A percentile compares a stretch with the other conserved stretches of the same genome.
phyloP scores from a whole-genome alignment of 768 basidiomycete species.

The Trametes cingulata region DNA sequence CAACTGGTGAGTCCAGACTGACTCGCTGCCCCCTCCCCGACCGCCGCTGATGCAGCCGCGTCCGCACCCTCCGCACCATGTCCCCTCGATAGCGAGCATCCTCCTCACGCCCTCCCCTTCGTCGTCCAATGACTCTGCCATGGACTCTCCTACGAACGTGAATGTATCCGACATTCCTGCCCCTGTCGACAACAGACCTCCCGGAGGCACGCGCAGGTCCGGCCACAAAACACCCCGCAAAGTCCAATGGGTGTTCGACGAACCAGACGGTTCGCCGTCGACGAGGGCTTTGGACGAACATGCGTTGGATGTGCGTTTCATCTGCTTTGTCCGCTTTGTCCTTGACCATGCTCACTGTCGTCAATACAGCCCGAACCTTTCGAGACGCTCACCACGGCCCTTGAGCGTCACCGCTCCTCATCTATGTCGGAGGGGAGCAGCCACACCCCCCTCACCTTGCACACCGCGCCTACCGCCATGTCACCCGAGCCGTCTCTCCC shows the following conservation, averaged over 20 bases:
- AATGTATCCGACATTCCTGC: slow-evolving; percentile 1
- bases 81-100: slow-evolving; percentile 27
- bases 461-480: slow-evolving; percentile 17
- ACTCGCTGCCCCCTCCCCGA: neutral
- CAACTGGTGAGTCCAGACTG: neutral
- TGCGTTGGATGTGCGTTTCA: slow-evolving; percentile 50
- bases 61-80: slow-evolving; percentile 17
- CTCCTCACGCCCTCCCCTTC: slow-evolving; percentile 13
- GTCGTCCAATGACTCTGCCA: slow-evolving; percentile 13
- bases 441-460: slow-evolving; percentile 13
- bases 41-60: slow-evolving; percentile 5
- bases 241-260: slow-evolving; percentile 50
- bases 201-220: slow-evolving; percentile 23
- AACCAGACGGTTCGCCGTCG: slow-evolving; percentile 14
- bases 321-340: slow-evolving; percentile 12
- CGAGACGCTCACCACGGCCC: slow-evolving; percentile 47
- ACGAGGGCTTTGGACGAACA: slow-evolving; percentile 54
- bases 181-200: slow-evolving; percentile 18
- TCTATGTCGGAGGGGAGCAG: slow-evolving; percentile 20
- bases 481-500: slow-evolving; percentile 22
- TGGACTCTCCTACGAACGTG: slow-evolving; percentile 23
- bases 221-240: slow-evolving; percentile 51
- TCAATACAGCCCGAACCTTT: slow-evolving; percentile 48
- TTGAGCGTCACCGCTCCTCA: slow-evolving; percentile 48
- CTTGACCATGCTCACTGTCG: neutral